Percentiles rank a stretch among this genome's conserved stretches.
phyloP scores from a whole-genome alignment of 75 land plant species.

The Picea sitchensis region DNA sequence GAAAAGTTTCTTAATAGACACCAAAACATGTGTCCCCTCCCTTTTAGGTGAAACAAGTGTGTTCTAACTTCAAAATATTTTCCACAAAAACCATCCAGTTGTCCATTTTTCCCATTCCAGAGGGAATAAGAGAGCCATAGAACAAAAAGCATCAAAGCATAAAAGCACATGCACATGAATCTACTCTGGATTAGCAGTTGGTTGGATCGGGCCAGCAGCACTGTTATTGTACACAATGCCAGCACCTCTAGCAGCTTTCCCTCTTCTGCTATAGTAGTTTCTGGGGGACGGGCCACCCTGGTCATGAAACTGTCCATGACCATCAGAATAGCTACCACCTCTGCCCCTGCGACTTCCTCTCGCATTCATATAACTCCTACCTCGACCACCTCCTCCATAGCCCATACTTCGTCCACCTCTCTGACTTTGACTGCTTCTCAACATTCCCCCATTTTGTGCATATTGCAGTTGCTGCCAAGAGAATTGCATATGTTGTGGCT shows the following conservation, averaged over 20 bases:
- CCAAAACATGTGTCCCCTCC: not conserved
- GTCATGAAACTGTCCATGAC: not conserved
- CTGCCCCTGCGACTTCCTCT: not conserved
- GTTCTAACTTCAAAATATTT: slow-evolving; percentile 2
- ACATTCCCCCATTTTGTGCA: not conserved
- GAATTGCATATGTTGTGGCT: not conserved
- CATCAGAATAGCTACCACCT: not conserved
- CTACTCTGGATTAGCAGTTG: not conserved
- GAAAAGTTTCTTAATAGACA: not conserved
- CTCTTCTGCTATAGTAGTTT: not conserved
- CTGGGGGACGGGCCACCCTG: not conserved
- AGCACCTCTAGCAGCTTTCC: not conserved
- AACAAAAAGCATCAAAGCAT: not conserved
- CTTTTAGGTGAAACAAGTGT: not conserved
- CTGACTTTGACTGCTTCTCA: not conserved
- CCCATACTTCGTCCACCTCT: slow-evolving; percentile 9
- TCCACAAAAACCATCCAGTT: not conserved
- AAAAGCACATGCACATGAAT: not conserved
- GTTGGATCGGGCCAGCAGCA: not conserved
- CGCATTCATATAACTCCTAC: not conserved
- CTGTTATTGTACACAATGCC: too few species aligned
- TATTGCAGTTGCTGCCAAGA: slow-evolving; percentile 2
- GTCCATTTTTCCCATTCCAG: not conserved
- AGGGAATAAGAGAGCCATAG: not conserved
- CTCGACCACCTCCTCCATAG: slow-evolving; percentile 1